Percentiles rank a stretch among this genome's conserved stretches.
Conservation (phyloP, 352 stramenopile genomes). For the Globisporangium ultimum region DNA sequence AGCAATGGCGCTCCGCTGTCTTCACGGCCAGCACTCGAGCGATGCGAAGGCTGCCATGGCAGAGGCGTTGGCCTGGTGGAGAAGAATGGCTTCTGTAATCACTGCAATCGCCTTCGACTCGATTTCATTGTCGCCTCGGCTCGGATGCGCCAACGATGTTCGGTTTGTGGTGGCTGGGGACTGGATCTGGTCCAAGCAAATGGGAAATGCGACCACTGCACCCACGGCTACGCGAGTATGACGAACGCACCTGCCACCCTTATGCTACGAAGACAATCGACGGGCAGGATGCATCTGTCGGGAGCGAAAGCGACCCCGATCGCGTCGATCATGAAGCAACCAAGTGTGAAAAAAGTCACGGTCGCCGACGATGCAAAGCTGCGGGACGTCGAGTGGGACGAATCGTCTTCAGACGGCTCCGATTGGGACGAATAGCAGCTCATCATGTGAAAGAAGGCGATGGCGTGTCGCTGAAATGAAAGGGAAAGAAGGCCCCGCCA, state of each 20-base stretch:
- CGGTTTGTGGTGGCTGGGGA: slow-evolving; percentile 52
- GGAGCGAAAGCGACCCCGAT: slow-evolving; percentile 8
- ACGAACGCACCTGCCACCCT: background rate
- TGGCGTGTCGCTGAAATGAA: background rate
- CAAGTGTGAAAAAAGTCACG: background rate
- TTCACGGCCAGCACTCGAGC: slow-evolving; percentile 28
- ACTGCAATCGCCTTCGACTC: slow-evolving; percentile 66
- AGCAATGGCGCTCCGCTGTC: slow-evolving; percentile 13
- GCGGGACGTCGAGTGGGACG: slow-evolving; percentile 7
- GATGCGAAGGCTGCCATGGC: slow-evolving; percentile 49
- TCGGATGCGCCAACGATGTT: slow-evolving; percentile 50
- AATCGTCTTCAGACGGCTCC: slow-evolving; percentile 9
- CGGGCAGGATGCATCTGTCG: background rate
- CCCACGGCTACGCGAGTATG: slow-evolving; percentile 11
- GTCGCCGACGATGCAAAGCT: slow-evolving; percentile 6
- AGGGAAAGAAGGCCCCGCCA: slow-evolving; percentile 17
- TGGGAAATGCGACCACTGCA: slow-evolving; percentile 55
- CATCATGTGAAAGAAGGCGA: background rate
- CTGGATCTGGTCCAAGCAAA: slow-evolving; percentile 46
- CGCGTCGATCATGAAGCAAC: background rate
- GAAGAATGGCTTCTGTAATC: slow-evolving; percentile 65
- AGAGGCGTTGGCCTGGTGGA: slow-evolving; percentile 55
- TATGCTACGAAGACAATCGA: background rate
- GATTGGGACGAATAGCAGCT: slow-evolving; percentile 7
- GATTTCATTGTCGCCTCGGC: slow-evolving; percentile 70